phyloP scores from a whole-genome alignment of 495 filamentous ascomycete genomes.

The Lasiosphaeria miniovina region DNA sequence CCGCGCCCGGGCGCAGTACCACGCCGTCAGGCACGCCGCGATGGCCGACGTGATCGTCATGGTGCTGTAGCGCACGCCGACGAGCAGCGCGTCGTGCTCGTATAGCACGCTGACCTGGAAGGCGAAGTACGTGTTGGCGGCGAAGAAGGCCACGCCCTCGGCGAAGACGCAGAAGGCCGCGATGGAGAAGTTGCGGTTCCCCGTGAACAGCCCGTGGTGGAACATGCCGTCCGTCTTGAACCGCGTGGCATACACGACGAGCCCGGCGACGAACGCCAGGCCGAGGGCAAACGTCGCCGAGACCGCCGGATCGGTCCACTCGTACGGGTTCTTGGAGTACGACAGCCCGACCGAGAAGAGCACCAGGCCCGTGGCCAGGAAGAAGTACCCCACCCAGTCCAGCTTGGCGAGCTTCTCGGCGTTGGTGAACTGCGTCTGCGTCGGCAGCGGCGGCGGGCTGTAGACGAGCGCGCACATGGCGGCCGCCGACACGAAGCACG shows the following conservation, averaged over 20 bases:
- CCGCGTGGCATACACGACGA: constrained; percentile 27
- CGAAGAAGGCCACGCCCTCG: constrained; percentile 37
- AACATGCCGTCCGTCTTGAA: constrained; percentile 38
- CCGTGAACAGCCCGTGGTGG: constrained; percentile 34
- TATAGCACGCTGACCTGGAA: constrained; percentile 31
- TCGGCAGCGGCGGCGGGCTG: constrained; percentile 21
- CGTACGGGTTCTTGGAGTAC: constrained; percentile 36
- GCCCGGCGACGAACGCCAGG: constrained; percentile 12
- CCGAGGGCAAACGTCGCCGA: constrained; percentile 32
- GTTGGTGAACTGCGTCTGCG: constrained; percentile 17
- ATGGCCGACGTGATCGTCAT: constrained; percentile 22
- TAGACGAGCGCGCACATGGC: constrained; percentile 24
- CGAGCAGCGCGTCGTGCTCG: constrained; percentile 26
- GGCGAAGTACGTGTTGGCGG: constrained; percentile 37
- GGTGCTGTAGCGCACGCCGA: constrained; percentile 26
- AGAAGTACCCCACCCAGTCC: constrained; percentile 35
- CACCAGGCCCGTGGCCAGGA: constrained; percentile 28
- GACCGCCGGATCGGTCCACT: constrained; percentile 30
- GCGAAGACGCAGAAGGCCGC: constrained; percentile 28
- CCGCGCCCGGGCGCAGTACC: constrained; percentile 26
- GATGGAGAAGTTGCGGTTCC: constrained; percentile 32
- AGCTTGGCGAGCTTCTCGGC: constrained; percentile 29
- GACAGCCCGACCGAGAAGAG: constrained; percentile 34
- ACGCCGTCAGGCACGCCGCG: constrained; percentile 17
- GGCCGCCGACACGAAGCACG: constrained; percentile 18